A percentile compares a stretch with the other conserved stretches of the same genome.
Conservation (phyloP, 345 rosid species). For the Eucalyptus erythrocorys region DNA sequence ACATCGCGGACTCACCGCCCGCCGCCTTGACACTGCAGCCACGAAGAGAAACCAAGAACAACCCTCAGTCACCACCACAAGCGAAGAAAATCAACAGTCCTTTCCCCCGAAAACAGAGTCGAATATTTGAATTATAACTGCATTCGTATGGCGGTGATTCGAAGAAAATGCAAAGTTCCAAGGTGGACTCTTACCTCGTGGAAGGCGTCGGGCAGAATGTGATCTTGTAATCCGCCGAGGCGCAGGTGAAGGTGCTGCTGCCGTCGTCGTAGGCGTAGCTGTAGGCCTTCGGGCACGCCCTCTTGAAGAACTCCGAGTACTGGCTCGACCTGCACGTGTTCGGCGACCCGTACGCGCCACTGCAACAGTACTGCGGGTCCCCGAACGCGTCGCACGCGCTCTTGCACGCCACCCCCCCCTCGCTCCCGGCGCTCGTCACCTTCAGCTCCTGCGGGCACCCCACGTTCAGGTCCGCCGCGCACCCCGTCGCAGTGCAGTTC, state of each 20-base stretch:
- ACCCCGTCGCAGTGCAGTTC: slow-evolving; percentile 37
- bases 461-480: slow-evolving; percentile 37
- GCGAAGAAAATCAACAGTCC: background rate
- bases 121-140: background rate
- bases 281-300: slow-evolving; percentile 45
- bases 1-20: background rate
- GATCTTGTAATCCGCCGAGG: slow-evolving; percentile 30
- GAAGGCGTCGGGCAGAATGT: slow-evolving; percentile 41
- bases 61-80: background rate
- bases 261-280: slow-evolving; percentile 63
- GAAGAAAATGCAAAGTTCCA: background rate
- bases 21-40: slow-evolving; percentile 1
- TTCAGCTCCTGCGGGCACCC: slow-evolving; percentile 42
- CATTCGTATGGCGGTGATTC: background rate
- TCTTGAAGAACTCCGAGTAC: slow-evolving; percentile 46
- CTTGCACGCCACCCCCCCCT: slow-evolving; percentile 37
- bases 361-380: slow-evolving; percentile 48
- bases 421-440: slow-evolving; percentile 3
- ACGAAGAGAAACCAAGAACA: background rate
- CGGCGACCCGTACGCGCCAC: slow-evolving; percentile 40
- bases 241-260: slow-evolving; percentile 47
- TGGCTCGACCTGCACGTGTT: slow-evolving; percentile 33
- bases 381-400: slow-evolving; percentile 55
- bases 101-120: too few species aligned
- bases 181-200: slow-evolving; percentile 14